A percentile compares a stretch with the other conserved stretches of the same genome.
phyloP scores from a whole-genome alignment of 1,284 basidiomycete genomes.

The Puccinia triticina region DNA sequence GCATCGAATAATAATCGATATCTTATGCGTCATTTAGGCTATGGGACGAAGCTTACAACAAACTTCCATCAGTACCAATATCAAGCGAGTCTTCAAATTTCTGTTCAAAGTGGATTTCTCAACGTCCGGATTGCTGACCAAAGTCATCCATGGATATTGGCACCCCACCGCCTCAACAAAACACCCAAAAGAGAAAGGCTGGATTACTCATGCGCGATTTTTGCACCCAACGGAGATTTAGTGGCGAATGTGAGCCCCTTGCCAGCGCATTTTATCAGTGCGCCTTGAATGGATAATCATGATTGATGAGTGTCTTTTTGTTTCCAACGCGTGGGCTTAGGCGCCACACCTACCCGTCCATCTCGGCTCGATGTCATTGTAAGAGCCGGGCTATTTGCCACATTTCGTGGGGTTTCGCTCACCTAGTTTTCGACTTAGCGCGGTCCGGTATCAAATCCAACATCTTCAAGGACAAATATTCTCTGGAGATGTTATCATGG shows the following conservation, averaged over 20 bases:
- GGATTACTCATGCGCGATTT: constrained; percentile 71
- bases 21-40: constrained; percentile 65
- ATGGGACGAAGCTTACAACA: constrained; percentile 88
- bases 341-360: constrained; percentile 68
- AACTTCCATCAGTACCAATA: constrained; percentile 83
- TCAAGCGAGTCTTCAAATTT: constrained; percentile 57
- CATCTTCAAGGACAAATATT: constrained; percentile 69
- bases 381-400: neutral
- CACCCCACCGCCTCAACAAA: neutral
- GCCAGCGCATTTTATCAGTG: neutral
- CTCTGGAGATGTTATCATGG: constrained; percentile 86
- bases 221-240: constrained; percentile 84
- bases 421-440: constrained; percentile 57
- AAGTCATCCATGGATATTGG: neutral
- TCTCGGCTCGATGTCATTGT: constrained; percentile 62
- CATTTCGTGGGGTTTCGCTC: neutral
- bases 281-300: neutral
- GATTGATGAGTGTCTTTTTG: neutral
- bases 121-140: neutral
- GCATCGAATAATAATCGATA: neutral
- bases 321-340: neutral
- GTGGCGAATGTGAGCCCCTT: constrained; percentile 72
- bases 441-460: constrained; percentile 86
- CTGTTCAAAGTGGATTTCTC: neutral
- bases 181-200: constrained; percentile 55